Evolutionary conservation across 768 basidiomycete genomes (phyloP).

Genomic region (Hebeloma cylindrosporum): DNA sequence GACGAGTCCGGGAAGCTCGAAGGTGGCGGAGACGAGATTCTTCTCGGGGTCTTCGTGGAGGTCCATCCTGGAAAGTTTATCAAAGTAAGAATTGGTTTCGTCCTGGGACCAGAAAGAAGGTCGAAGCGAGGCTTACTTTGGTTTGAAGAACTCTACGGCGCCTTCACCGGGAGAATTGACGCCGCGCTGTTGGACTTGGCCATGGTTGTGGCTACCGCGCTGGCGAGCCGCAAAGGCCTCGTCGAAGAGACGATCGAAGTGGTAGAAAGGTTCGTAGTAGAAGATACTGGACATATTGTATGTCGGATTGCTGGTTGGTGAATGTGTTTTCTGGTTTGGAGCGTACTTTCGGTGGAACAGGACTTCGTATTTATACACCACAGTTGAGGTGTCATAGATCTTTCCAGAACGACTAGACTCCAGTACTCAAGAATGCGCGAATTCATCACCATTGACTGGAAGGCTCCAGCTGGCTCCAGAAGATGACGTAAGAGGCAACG

Average conservation of each 20-base stretch:
- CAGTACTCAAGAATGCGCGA: too few species aligned
- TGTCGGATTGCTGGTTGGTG: too few species aligned
- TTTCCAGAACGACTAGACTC: too few species aligned
- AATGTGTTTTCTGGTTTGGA: too few species aligned
- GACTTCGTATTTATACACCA: too few species aligned
- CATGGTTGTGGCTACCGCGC: conserved; percentile 6
- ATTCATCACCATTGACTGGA: too few species aligned
- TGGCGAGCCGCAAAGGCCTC: conserved; percentile 20
- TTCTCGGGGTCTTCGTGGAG: conserved; percentile 47
- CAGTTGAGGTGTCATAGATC: too few species aligned
- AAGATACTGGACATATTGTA: conserved; percentile 9
- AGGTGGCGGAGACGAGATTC: conserved; percentile 51
- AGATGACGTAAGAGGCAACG: too few species aligned
- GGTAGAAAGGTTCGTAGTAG: conserved; percentile 38
- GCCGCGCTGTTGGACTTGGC: conserved; percentile 9
- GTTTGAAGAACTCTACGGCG: conserved; percentile 26
- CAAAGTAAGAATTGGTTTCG: neutral
- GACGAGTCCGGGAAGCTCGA: conserved; percentile 57
- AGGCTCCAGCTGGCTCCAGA: too few species aligned
- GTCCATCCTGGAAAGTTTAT: conserved; percentile 45
- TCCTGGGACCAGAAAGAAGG: neutral
- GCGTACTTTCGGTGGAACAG: too few species aligned
- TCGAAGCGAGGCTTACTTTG: conserved; percentile 27
- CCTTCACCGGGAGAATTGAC: conserved; percentile 17
- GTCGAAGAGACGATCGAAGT: conserved; percentile 43